Evolutionary conservation across 148 eudicot species (phyloP), one percentile per base, ranked within the genome.

Genomic region (Drosera capensis): DNA sequence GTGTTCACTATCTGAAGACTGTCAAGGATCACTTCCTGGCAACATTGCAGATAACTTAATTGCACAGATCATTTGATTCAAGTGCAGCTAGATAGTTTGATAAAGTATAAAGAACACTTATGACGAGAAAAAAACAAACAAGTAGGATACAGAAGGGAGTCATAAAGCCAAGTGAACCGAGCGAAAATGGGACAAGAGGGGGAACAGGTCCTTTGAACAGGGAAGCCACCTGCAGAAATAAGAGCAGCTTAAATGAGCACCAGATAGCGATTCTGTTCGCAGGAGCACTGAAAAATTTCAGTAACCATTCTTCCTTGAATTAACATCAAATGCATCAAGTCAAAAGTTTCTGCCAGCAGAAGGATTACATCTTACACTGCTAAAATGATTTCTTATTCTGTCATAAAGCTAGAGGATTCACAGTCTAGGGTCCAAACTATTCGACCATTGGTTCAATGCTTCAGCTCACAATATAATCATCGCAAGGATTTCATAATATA

Each of bases 151-250:
- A 51, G 25, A 84, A 90, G 42, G 93, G 87, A 45, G 97, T 90
- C 97, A 90, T 84, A 71, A 90, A 90, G 55, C 97, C 97, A 59
- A 90, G 56, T 8, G 97, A 90, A 56, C 97, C 97, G 61, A 90
- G 60, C 43, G 95, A 73, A 54, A 84, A 84, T 46, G 97, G 85
- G 46, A 90, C 87, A 18, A 90, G 50, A 2, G 93, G 97, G 57
- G 97, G 97, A 59, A 80, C 84, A 14, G 97, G 93, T 35, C 97
- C 97, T 70, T 90, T 90, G 68, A 90, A 90, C 76, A 78, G 62
- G 5, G 95, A 85, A 23, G 99, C 99, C 41, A 95, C 94, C 99
- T 90, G 80, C 71, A 70, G 57, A 25, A 39, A 54, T 5, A 40
- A 49, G 37, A 51, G 9, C 40, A 20, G 19, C 31, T 28, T 28